A percentile compares a stretch with the other conserved stretches of the same genome.
phyloP scores from a whole-genome alignment of 352 stramenopile species.

The Phytophthora nicotianae region DNA sequence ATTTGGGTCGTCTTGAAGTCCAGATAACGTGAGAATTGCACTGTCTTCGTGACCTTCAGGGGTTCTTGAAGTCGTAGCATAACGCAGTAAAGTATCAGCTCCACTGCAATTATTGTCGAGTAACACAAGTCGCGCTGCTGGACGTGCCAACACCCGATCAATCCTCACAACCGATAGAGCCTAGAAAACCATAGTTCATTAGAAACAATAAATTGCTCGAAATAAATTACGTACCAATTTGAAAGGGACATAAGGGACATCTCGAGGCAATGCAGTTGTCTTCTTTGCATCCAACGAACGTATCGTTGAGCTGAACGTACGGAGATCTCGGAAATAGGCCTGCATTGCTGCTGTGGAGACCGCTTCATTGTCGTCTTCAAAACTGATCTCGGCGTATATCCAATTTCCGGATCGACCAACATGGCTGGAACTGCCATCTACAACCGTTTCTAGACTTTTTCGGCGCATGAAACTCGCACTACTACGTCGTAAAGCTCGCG shows the following conservation, averaged over 20 bases:
- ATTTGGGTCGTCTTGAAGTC: slow-evolving; percentile 24
- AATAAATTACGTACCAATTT: slow-evolving; percentile 37
- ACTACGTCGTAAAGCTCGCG: not conserved
- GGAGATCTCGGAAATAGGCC: slow-evolving; percentile 40
- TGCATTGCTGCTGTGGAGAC: slow-evolving; percentile 28
- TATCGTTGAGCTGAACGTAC: slow-evolving; percentile 24
- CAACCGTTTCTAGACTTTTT: slow-evolving; percentile 12
- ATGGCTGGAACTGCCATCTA: slow-evolving; percentile 4
- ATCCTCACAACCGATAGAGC: slow-evolving; percentile 39
- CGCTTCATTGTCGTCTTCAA: slow-evolving; percentile 29
- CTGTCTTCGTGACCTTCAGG: slow-evolving; percentile 5
- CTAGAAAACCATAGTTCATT: slow-evolving; percentile 17
- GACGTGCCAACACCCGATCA: slow-evolving; percentile 45
- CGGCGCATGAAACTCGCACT: slow-evolving; percentile 8
- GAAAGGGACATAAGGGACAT: slow-evolving; percentile 35
- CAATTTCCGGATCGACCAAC: slow-evolving; percentile 24
- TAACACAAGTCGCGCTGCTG: slow-evolving; percentile 48
- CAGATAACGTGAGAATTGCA: slow-evolving; percentile 38
- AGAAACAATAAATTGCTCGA: slow-evolving; percentile 3
- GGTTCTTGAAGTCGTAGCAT: slow-evolving; percentile 7
- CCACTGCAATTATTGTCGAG: slow-evolving; percentile 36
- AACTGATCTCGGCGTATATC: slow-evolving; percentile 61
- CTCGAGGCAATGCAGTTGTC: slow-evolving; percentile 8
- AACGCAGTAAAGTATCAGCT: slow-evolving; percentile 46
- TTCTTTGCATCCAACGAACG: not conserved